Evolutionary conservation across 2,329 filamentous ascomycete genomes (phyloP), one percentile per base, ranked within the genome.

Genomic region (Metarhizium rileyi): DNA sequence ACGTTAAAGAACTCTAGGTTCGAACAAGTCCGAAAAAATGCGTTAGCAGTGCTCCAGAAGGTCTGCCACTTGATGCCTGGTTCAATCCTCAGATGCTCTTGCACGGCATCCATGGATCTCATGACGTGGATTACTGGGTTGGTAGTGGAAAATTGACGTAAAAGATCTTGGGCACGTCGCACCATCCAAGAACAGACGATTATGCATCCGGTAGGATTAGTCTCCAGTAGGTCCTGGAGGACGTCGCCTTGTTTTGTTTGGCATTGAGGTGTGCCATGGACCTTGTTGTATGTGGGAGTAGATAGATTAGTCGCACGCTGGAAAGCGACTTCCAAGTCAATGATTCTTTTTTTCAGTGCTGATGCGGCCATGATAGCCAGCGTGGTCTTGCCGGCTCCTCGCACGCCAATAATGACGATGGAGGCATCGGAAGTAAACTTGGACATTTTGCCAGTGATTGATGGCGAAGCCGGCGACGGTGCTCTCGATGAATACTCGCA

Each of bases 1-100:
- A 86, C 70, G 56, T 89, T 89, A 69, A 82, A 88, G 62, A 88
- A 90, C 59, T 90, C 86, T 53, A 85, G 77, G 56, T 87, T 89
- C 10, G 83, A 83, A 60, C 82, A 87, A 2, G 73, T 73, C 45
- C 83, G 73, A 56, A 86, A 81, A 16, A 85, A 75, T 2, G 73
- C 68, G 22, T 71, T 74, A 54, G 75, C 79, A 14, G 76, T 73
- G 18, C 75, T 71, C 25, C 87, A 65, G 6, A 87, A 70, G 43
- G 77, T 77, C 41, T 73, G 69, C 2, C 84, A 71, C 55, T 78
- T 80, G 35, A 72, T 68, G 26, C 74, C 66, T 46, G 81, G 74
- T 56, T 71, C 71, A n/a, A 76, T 69, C 40, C 70, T 74, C 38
- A 88, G 70, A 55, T 87, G 80, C 0, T 75, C 68, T 51, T 81